Evolutionary conservation across 139 green algal genomes (phyloP).

Genomic region (Chlorella sp.): DNA sequence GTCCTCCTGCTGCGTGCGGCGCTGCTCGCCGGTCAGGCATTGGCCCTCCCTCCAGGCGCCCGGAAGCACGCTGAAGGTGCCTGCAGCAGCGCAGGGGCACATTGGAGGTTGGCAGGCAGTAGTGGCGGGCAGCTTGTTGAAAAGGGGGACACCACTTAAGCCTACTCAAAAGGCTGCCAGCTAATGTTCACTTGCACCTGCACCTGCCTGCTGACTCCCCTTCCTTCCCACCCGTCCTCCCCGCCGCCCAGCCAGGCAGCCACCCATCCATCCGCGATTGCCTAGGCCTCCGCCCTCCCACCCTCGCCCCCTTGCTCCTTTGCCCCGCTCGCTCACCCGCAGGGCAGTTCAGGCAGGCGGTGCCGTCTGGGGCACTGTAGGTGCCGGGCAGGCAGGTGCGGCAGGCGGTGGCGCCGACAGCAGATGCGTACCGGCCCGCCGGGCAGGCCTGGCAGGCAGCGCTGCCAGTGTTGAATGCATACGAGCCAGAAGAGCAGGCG

Average conservation of each 20-base stretch:
- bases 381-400: constrained; percentile 44
- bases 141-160: neutral
- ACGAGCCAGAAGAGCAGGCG: constrained; percentile 10
- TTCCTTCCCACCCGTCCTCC: neutral
- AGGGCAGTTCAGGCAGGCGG: constrained; percentile 40
- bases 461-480: neutral
- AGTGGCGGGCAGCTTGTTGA: neutral
- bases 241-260: neutral
- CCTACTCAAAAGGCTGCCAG: neutral
- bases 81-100: neutral
- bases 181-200: neutral
- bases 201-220: neutral
- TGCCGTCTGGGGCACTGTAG: neutral
- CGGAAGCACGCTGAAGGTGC: constrained; percentile 42
- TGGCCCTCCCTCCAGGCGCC: constrained; percentile 31
- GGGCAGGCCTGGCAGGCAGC: constrained; percentile 17
- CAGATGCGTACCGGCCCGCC: neutral
- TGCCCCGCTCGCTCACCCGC: neutral
- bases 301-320: too few species aligned
- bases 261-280: too few species aligned
- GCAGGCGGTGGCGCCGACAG: constrained; percentile 31
- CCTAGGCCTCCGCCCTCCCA: too few species aligned
- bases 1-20: constrained; percentile 19
- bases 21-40: constrained; percentile 36
- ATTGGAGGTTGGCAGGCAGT: neutral